Conservation (phyloP, 2,329 filamentous ascomycete genomes). For the Neonectria punicea region DNA sequence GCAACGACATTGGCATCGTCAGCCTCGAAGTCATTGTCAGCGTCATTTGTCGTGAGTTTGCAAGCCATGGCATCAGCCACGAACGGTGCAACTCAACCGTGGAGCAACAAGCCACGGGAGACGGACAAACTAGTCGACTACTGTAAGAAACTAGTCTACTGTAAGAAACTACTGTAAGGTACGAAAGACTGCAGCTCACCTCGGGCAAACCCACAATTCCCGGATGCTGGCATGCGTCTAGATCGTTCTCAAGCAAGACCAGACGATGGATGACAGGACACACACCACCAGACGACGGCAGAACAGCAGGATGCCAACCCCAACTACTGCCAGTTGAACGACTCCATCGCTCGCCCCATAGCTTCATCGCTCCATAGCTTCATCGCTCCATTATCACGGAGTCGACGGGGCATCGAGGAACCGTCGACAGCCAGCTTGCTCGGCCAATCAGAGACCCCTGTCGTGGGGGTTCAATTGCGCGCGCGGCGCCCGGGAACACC, state of each 20-base stretch:
- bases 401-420: slow-evolving; percentile 17
- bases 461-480: slow-evolving; percentile 7
- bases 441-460: slow-evolving; percentile 19
- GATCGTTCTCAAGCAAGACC: not conserved
- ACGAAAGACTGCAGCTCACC: not conserved
- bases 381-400: slow-evolving; percentile 24
- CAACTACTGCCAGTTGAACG: slow-evolving; percentile 1
- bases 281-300: slow-evolving; percentile 10
- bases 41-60: not conserved
- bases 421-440: not conserved
- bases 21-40: not conserved
- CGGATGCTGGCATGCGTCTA: not conserved
- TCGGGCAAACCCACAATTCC: not conserved
- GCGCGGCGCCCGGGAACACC: slow-evolving; percentile 28
- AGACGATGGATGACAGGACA: slow-evolving; percentile 11
- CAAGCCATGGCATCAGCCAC: not conserved
- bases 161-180: not conserved
- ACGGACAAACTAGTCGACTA: not conserved
- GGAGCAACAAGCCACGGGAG: not conserved
- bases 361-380: not conserved
- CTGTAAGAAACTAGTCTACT: not conserved
- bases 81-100: not conserved
- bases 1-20: not conserved
- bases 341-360: not conserved
- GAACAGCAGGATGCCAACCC: slow-evolving; percentile 10